Conservation (phyloP, 495 filamentous ascomycete genomes). For the Tuber borchii region DNA sequence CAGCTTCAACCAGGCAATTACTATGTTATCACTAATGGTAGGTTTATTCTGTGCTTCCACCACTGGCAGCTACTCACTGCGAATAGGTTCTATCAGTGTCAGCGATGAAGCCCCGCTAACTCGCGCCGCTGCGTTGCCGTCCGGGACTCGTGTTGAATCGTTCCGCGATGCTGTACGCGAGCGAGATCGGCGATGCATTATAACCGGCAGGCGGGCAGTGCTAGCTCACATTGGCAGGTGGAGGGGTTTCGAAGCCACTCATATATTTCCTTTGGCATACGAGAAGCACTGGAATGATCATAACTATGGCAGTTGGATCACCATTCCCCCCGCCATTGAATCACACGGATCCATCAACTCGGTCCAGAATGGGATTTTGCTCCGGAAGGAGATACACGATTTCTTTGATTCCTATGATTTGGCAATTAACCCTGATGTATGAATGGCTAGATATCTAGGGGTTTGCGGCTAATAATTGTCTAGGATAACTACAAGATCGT, state of each 20-base stretch:
- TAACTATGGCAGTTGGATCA: slow-evolving; percentile 42
- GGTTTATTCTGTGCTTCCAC: not conserved
- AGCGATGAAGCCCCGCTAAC: slow-evolving; percentile 40
- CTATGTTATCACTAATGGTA: slow-evolving; percentile 33
- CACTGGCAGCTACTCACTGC: slow-evolving; percentile 7
- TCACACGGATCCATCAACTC: slow-evolving; percentile 40
- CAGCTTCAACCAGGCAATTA: slow-evolving; percentile 41
- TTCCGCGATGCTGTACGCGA: slow-evolving; percentile 38
- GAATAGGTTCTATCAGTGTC: slow-evolving; percentile 34
- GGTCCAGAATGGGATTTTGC: slow-evolving; percentile 41
- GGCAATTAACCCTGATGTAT: slow-evolving; percentile 40
- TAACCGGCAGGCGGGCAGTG: slow-evolving; percentile 34
- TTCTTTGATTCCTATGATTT: slow-evolving; percentile 40
- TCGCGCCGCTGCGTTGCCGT: slow-evolving; percentile 34
- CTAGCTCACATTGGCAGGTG: slow-evolving; percentile 25
- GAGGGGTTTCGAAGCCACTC: slow-evolving; percentile 41
- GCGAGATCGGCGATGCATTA: slow-evolving; percentile 43
- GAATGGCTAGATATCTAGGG: slow-evolving; percentile 20
- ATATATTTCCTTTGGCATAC: slow-evolving; percentile 46
- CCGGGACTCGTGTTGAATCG: slow-evolving; percentile 33
- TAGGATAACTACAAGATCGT: slow-evolving; percentile 45
- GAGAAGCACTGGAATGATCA: slow-evolving; percentile 39
- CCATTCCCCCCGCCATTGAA: slow-evolving; percentile 23
- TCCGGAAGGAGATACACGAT: slow-evolving; percentile 29
- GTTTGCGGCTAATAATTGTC: slow-evolving; percentile 23